A percentile compares a stretch with the other conserved stretches of the same genome.
These are phyloP conservation scores for Aspergillus asperescens DNA, from an alignment of 495 filamentous ascomycete genomes.

Conservation along the genomic window DNA sequence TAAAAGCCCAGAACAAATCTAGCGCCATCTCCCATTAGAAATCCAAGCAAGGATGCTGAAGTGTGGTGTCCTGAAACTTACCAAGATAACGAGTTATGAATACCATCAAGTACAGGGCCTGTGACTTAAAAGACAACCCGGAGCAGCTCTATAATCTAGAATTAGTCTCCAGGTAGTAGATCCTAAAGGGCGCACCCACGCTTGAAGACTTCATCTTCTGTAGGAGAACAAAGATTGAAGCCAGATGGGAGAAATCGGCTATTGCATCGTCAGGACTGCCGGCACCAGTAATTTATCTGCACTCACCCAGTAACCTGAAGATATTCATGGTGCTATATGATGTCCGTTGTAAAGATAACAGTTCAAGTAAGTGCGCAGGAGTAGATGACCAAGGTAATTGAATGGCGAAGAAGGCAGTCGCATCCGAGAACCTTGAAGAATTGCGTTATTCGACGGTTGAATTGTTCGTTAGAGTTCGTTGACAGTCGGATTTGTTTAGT, in stretches of 20 bases:
- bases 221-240: constrained; percentile 89
- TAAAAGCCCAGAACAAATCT: constrained; percentile 88
- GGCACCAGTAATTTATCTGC: neutral
- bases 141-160: constrained; percentile 69
- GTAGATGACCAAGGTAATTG: neutral
- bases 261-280: neutral
- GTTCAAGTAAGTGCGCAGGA: neutral
- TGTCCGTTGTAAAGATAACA: neutral
- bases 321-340: constrained; percentile 65
- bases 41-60: neutral
- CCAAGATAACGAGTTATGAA: constrained; percentile 90
- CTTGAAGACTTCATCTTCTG: constrained; percentile 92
- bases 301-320: constrained; percentile 77
- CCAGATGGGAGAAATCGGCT: constrained; percentile 93
- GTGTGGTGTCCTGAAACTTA: constrained; percentile 31
- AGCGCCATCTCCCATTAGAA: constrained; percentile 1
- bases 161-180: neutral
- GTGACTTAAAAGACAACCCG: constrained; percentile 96
- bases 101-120: constrained; percentile 87
- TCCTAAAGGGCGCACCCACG: constrained; percentile 48
- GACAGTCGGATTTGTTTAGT: too few relatives aligned
- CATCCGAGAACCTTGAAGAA: neutral
- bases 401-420: neutral
- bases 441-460: too few relatives aligned
- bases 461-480: too few relatives aligned